Evolutionary conservation across 2,329 filamentous ascomycete species (phyloP), one percentile per base, ranked within the genome.

Genomic region (Talaromyces marneffei): DNA sequence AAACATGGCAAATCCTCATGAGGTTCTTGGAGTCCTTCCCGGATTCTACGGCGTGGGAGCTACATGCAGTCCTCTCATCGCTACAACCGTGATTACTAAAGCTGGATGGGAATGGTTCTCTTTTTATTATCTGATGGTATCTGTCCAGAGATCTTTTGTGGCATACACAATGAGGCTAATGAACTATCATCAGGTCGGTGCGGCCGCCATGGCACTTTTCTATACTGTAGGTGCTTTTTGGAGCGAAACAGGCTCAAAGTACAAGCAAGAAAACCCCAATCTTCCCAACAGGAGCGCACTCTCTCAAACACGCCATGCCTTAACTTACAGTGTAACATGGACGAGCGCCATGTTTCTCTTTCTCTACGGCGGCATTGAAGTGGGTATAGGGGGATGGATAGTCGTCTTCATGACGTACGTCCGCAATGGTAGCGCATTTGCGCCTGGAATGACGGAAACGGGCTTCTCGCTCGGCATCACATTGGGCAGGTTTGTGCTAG

Each of bases 401-500:
- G 86, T 90, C 57, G 85, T 85, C 2, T 91, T 92, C 72, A 92
- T 92, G 88, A 82, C 90, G n/a, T 76, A 82, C 27, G 85, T 89
- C 10, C 82, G 90, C 7, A 72, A 85, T 27, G 87, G 85, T 2
- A 80, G 78, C 25, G 77, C 83, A 0, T 91, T 91, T 68, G 79
- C 84, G 3, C 84, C 86, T 16, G 89, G 89, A 2, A 82, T 91
- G 73, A 83, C 83, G 0, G 85, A 85, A 0, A 91, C 87, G 0
- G 85, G 88, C 0, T 92, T 91, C 75, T 92, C 90, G 89, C 82
- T 88, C 44, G 90, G 90, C 0, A 79, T 92, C 65, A 90, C 89
- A 0, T 69, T 90, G 0, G 89, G 90, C 0, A 79, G 90, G 1
- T 76, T 92, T 4, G 70, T 85, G 0, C 76, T 92, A 14, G 87